Evolutionary conservation across 805 yeast genomes (phyloP).

Genomic region (Candida insectorum): DNA sequence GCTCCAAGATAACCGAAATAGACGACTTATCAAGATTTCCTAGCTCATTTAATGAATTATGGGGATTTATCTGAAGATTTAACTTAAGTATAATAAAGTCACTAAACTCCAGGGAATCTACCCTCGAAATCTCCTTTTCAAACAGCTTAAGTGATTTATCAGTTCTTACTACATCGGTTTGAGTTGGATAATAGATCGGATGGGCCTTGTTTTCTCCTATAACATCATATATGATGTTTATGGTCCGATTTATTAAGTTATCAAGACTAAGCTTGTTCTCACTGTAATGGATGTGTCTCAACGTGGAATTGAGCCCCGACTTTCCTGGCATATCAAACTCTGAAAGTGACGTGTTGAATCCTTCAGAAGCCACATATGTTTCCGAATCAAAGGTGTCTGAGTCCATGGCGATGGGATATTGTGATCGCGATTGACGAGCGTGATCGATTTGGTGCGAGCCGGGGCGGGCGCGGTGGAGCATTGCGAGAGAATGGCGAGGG

Average conservation of each 20-base stretch:
- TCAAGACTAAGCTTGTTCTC: conserved; percentile 65
- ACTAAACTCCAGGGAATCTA: conserved; percentile 14
- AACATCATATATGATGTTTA: conserved; percentile 49
- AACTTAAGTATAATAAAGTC: conserved; percentile 62
- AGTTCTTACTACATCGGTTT: conserved; percentile 9
- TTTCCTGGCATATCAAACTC: too few relatives aligned
- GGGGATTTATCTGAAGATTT: conserved; percentile 49
- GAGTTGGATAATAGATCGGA: conserved; percentile 62
- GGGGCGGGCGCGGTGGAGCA: neutral
- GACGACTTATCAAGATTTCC: conserved; percentile 63
- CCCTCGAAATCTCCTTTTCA: conserved; percentile 6
- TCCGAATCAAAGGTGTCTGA: conserved; percentile 8
- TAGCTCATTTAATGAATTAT: conserved; percentile 36
- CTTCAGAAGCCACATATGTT: conserved; percentile 26
- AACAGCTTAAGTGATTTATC: conserved; percentile 8
- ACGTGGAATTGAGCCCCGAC: conserved; percentile 46
- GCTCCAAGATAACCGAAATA: conserved; percentile 64
- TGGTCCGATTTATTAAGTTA: conserved; percentile 53
- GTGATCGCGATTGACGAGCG: neutral
- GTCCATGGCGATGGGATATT: neutral
- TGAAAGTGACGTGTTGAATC: too few relatives aligned
- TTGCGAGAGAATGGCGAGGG: neutral
- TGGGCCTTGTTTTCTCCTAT: conserved; percentile 54
- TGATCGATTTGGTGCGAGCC: neutral
- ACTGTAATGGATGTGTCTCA: conserved; percentile 75